These are phyloP conservation scores for Oemleria cerasiformis DNA, from an alignment of 306 rosid genomes.

Conservation along the genomic window DNA sequence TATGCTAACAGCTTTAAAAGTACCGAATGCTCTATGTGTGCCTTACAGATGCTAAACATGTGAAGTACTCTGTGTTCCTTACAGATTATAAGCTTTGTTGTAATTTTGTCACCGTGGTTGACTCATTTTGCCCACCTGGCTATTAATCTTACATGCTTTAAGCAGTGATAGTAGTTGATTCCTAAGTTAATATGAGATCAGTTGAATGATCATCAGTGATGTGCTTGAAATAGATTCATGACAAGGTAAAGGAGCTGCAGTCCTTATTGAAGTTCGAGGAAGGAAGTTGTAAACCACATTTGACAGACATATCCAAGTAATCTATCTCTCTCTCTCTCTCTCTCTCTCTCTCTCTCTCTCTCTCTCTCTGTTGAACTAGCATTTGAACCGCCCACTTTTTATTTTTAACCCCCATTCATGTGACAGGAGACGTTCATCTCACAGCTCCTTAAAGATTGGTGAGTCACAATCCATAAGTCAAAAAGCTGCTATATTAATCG, in stretches of 20 bases:
- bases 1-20: not conserved
- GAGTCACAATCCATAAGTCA: slow-evolving; percentile 47
- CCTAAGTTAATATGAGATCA: slow-evolving; percentile 1
- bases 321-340: slow-evolving; percentile 5
- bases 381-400: not conserved
- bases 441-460: slow-evolving; percentile 34
- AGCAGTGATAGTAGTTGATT: not conserved
- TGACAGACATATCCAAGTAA: slow-evolving; percentile 56
- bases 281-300: slow-evolving; percentile 44
- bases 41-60: not conserved
- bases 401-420: slow-evolving; percentile 24
- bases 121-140: slow-evolving; percentile 2
- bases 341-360: not conserved
- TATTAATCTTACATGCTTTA: slow-evolving; percentile 8
- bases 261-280: slow-evolving; percentile 44
- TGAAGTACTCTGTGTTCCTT: slow-evolving; percentile 7
- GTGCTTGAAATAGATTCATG: slow-evolving; percentile 54
- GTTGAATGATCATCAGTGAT: slow-evolving; percentile 26
- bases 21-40: not conserved
- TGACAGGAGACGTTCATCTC: slow-evolving; percentile 65
- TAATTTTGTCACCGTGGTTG: not conserved
- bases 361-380: slow-evolving; percentile 3
- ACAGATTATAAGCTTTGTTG: not conserved
- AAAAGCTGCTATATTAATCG: slow-evolving; percentile 50
- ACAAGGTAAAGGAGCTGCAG: slow-evolving; percentile 58